Conservation (phyloP, 495 filamentous ascomycete species). For the Articulospora tetracladia region DNA sequence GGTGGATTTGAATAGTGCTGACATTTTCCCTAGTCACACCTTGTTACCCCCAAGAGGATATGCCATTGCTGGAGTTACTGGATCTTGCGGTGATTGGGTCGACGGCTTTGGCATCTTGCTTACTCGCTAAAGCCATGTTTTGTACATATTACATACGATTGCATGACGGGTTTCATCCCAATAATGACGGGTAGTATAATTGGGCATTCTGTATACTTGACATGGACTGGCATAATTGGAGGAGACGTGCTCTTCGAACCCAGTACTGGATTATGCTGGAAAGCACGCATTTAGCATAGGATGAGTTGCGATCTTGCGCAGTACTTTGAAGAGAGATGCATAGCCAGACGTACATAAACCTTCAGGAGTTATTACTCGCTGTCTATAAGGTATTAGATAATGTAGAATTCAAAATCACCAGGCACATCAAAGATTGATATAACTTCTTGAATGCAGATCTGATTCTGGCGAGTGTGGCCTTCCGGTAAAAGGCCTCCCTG, state of each 20-base stretch:
- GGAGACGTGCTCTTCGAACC: neutral
- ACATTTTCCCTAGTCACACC: slow-evolving; percentile 58
- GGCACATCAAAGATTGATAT: no score
- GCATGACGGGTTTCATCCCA: neutral
- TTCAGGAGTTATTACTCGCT: neutral
- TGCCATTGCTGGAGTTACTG: slow-evolving; percentile 81
- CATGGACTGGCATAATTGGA: neutral
- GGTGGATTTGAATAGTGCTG: slow-evolving; percentile 1
- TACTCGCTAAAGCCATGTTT: slow-evolving; percentile 36
- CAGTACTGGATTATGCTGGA: neutral
- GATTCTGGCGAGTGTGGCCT: no score
- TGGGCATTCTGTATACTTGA: neutral
- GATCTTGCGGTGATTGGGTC: slow-evolving; percentile 76
- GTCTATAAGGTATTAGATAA: neutral
- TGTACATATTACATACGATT: neutral
- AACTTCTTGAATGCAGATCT: no score
- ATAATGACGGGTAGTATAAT: slow-evolving; percentile 10
- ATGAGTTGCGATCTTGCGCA: neutral
- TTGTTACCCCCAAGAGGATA: slow-evolving; percentile 89
- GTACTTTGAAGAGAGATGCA: neutral
- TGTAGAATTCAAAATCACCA: neutral
- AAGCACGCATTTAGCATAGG: neutral
- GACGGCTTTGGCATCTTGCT: slow-evolving; percentile 90
- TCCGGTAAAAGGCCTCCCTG: no score
- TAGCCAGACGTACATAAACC: neutral